Evolutionary conservation across 768 basidiomycete genomes (phyloP).

Genomic region (Trametes coccinea): DNA sequence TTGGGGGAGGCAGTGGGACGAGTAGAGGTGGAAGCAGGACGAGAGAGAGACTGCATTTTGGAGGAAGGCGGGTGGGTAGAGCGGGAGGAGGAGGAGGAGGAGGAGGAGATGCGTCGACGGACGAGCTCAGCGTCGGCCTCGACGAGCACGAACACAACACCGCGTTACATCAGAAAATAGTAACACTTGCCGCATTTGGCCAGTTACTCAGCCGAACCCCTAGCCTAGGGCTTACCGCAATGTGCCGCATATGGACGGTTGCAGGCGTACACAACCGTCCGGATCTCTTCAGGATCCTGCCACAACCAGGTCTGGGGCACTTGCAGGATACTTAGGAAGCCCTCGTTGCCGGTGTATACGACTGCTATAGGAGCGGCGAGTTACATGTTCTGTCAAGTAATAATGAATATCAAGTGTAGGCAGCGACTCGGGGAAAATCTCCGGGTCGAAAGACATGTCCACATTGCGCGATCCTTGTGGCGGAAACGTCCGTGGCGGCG

Average conservation of each 20-base stretch:
- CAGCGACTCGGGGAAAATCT: no score
- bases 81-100: neutral
- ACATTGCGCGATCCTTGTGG: neutral
- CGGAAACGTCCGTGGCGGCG: constrained; percentile 7
- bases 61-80: constrained; percentile 8
- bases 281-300: no score
- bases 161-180: constrained; percentile 8
- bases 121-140: neutral
- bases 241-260: constrained; percentile 1
- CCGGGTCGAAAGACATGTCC: neutral
- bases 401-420: no score
- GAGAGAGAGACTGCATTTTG: constrained; percentile 55
- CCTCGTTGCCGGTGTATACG: no score
- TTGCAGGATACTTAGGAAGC: no score
- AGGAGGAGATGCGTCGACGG: neutral
- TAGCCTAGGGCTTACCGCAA: neutral
- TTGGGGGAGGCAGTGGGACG: constrained; percentile 59
- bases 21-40: constrained; percentile 62
- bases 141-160: neutral
- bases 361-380: no score
- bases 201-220: neutral
- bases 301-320: no score
- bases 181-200: neutral
- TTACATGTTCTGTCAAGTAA: no score
- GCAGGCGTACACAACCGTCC: neutral